Conservation (phyloP, 2,329 filamentous ascomycete species). For the Coniochaeta prunicola region DNA sequence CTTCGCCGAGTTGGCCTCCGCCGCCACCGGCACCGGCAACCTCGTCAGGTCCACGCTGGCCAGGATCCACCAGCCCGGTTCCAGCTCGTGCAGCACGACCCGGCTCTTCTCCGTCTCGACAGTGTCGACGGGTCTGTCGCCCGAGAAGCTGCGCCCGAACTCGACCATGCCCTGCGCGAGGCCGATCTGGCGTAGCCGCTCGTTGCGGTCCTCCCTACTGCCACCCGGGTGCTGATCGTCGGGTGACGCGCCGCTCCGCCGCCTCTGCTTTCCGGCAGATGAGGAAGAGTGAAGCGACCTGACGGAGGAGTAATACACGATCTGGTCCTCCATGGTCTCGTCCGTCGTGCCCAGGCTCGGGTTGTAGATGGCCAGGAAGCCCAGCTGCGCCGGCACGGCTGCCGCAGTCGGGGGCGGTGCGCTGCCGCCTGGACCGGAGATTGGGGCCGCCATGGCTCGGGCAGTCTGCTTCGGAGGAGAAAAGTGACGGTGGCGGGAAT, state of each 20-base stretch:
- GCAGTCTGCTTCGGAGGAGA: too few relatives aligned
- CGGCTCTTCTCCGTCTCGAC: conserved; percentile 88
- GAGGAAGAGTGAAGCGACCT: conserved; percentile 10
- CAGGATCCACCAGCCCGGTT: conserved; percentile 91
- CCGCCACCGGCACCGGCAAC: conserved; percentile 17
- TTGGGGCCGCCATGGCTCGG: not conserved
- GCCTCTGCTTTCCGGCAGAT: conserved; percentile 26
- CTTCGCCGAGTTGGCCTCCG: not conserved
- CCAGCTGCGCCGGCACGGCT: conserved; percentile 72
- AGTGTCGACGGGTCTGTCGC: conserved; percentile 67
- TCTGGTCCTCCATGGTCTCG: conserved; percentile 70
- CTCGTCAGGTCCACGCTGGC: conserved; percentile 32
- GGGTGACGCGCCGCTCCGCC: conserved; percentile 29
- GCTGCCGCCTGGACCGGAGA: not conserved
- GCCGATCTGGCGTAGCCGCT: conserved; percentile 85
- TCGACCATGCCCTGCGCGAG: conserved; percentile 94
- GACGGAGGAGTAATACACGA: conserved; percentile 83
- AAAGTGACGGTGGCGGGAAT: too few relatives aligned
- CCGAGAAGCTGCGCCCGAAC: conserved; percentile 84
- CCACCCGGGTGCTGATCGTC: conserved; percentile 31
- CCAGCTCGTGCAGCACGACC: conserved; percentile 79
- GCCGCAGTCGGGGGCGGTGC: conserved; percentile 3
- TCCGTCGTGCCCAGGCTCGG: conserved; percentile 53
- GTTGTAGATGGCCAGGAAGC: conserved; percentile 93
- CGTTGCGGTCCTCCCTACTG: conserved; percentile 62